Evolutionary conservation across 441 rosid genomes (phyloP), one percentile per base, ranked within the genome.

Genomic region (Populus trichocarpa): DNA sequence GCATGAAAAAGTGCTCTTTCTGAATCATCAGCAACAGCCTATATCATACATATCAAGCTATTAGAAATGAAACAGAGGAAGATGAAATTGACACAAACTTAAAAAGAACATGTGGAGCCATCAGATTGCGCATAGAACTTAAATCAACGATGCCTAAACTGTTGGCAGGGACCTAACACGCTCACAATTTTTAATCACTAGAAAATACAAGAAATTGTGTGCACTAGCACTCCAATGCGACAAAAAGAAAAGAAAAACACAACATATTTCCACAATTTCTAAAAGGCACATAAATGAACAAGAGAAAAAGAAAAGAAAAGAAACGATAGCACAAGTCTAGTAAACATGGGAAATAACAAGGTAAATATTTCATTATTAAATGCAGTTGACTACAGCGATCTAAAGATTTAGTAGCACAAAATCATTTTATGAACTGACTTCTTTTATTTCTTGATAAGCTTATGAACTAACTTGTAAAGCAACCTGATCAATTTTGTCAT

Each of bases 21-120:
- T 11, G 89, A 81, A 82, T 88, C 90, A 73, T 84, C 89, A 77
- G 86, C 87, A 69, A 85, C 86, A 12, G 84, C 96, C 99, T 96
- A 74, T 57, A 87, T 79, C 79, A 72, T 30, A 25, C 42, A 72
- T 42, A 78, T 76, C 69, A 80, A 70, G 66, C 38, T 36, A 72
- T 75, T 65, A 73, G 73, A 70, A 26, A 53, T 70, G 50, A 79
- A 63, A 22, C 10, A 59, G 63, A 22, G 8, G 30, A 26, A 57
- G 22, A 38, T 11, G 40, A 32, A 28, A 16, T 2, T 6, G 33
- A 35, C 5, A 59, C 35, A 33, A 36, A 14, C 75, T 71, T 71
- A 20, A 71, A 18, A 57, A 2, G 32, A 50, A 50, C 57, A 25
- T 40, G 25, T n/a, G 22, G 13, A 71, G 2, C n/a, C 20, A 7